Percentiles rank a stretch among this genome's conserved stretches.
These are phyloP conservation scores for Paraglomus occultum DNA, from an alignment of 192 early-diverging fungal species.

Conservation along the genomic window DNA sequence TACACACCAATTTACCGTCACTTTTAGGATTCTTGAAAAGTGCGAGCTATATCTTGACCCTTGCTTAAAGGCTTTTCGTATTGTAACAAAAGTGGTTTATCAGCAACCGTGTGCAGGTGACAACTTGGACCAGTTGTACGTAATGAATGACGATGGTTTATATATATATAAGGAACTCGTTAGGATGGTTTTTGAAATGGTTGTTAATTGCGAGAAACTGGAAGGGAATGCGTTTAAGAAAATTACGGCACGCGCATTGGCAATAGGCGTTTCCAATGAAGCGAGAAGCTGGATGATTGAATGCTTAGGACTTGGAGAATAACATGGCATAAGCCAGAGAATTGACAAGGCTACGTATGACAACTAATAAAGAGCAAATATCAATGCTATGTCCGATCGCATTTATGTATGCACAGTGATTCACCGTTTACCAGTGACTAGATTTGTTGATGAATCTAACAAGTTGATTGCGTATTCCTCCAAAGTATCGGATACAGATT, in stretches of 20 bases:
- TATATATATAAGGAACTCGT: constrained; percentile 18
- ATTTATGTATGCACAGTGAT: no score
- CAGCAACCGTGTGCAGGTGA: constrained; percentile 11
- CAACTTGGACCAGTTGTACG: constrained; percentile 20
- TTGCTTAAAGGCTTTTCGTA: neutral
- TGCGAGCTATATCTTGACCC: constrained; percentile 8
- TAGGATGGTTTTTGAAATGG: constrained; percentile 26
- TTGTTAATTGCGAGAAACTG: neutral
- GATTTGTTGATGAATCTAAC: no score
- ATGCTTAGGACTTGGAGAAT: neutral
- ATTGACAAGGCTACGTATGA: no score
- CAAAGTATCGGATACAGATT: no score
- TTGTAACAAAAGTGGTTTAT: constrained; percentile 1
- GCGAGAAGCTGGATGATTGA: constrained; percentile 1
- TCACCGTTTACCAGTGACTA: no score
- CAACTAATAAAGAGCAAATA: no score
- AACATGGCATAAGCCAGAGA: no score
- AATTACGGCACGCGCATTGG: neutral
- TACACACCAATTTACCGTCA: neutral
- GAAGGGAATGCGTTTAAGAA: neutral
- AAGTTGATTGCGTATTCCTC: no score
- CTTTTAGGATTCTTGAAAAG: constrained; percentile 15
- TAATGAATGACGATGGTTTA: neutral
- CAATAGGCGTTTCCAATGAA: neutral
- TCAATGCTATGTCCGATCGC: no score